phyloP scores from a whole-genome alignment of 2,329 filamentous ascomycete species.

The Fusarium verrucosum region DNA sequence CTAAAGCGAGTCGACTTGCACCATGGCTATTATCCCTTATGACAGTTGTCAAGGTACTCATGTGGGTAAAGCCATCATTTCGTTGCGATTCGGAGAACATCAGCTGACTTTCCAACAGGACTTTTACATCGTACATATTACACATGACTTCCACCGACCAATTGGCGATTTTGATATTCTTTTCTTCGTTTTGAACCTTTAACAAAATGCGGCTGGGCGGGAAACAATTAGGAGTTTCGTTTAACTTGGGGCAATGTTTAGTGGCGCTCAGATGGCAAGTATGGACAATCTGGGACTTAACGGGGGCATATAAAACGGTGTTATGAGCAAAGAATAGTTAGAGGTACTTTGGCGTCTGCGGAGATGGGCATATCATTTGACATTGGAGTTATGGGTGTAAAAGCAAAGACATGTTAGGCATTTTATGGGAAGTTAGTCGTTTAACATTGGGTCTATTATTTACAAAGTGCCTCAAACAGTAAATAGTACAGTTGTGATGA shows the following conservation, averaged over 20 bases:
- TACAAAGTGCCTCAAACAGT: not conserved
- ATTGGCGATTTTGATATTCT: slow-evolving; percentile 15
- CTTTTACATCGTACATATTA: not conserved
- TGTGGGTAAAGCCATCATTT: not conserved
- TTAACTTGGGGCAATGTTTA: slow-evolving; percentile 24
- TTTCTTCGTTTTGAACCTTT: slow-evolving; percentile 7
- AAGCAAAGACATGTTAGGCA: slow-evolving; percentile 21
- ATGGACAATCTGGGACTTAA: slow-evolving; percentile 4
- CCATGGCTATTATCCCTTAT: not conserved
- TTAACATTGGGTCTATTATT: slow-evolving; percentile 12
- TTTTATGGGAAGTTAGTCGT: slow-evolving; percentile 13
- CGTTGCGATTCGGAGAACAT: not conserved
- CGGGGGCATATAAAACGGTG: slow-evolving; percentile 14
- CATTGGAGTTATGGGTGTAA: slow-evolving; percentile 24
- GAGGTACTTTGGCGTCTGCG: slow-evolving; percentile 22
- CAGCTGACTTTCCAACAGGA: not conserved
- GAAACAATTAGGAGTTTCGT: slow-evolving; percentile 18
- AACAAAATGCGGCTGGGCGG: not conserved
- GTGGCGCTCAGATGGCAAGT: slow-evolving; percentile 13
- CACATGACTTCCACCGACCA: not conserved
- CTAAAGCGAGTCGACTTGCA: not conserved
- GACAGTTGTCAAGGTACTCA: not conserved
- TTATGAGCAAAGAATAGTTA: slow-evolving; percentile 17
- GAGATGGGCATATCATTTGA: slow-evolving; percentile 21
- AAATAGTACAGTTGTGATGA: slow-evolving; percentile 1